These are phyloP conservation scores for Suillus lakei DNA, from an alignment of 768 basidiomycete species.

Conservation along the genomic window DNA sequence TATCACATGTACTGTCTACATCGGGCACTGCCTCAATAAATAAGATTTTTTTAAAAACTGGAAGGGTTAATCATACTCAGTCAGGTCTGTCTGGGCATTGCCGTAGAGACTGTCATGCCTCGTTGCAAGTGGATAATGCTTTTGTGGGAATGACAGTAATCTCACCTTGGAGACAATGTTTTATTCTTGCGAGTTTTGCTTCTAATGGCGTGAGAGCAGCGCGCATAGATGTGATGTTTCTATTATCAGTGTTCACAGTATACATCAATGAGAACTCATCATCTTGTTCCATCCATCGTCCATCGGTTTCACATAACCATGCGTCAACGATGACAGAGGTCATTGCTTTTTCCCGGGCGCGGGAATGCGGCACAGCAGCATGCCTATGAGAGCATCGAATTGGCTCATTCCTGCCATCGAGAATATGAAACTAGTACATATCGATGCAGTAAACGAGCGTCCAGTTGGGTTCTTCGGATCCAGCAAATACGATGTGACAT, in stretches of 20 bases:
- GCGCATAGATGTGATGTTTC: slow-evolving; percentile 24
- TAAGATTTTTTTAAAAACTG: too few relatives aligned
- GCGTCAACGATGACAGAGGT: slow-evolving; percentile 6
- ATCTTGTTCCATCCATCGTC: neutral
- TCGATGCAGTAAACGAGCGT: neutral
- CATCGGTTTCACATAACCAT: slow-evolving; percentile 14
- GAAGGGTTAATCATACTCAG: neutral
- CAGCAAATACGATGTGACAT: neutral
- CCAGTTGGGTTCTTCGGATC: neutral
- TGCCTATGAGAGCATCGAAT: neutral
- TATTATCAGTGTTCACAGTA: slow-evolving; percentile 14
- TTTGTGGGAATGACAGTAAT: neutral
- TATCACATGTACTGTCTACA: too few relatives aligned
- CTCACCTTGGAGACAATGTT: neutral
- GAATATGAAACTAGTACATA: neutral
- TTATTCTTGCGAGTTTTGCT: slow-evolving; percentile 21
- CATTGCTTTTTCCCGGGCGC: neutral
- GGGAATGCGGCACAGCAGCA: neutral
- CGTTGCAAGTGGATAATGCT: neutral
- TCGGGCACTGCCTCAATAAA: too few relatives aligned
- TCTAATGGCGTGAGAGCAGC: slow-evolving; percentile 37
- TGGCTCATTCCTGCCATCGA: neutral
- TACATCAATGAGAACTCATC: slow-evolving; percentile 14
- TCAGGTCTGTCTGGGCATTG: neutral
- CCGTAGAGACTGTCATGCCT: neutral